phyloP scores from a whole-genome alignment of 257 asterid genomes.

The Schizonepeta tenuifolia region DNA sequence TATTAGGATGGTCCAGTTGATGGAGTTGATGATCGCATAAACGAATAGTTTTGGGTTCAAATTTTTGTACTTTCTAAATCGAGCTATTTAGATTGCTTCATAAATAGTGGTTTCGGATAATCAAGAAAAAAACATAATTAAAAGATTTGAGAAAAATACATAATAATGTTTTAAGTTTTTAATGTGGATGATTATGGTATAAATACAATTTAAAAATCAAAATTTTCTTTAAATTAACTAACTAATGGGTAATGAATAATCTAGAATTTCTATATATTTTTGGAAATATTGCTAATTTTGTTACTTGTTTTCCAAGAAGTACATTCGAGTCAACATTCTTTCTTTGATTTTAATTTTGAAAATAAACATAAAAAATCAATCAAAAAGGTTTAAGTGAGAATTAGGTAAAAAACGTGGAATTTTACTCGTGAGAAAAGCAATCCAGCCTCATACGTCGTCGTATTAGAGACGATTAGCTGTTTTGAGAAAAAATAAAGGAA shows the following conservation, averaged over 20 bases:
- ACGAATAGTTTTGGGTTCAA: no score
- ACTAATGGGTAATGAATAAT: no score
- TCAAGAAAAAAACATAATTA: not conserved
- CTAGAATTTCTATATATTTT: not conserved
- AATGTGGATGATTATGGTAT: not conserved
- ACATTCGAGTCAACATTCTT: conserved; percentile 2
- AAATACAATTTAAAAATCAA: no score
- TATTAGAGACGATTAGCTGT: conserved; percentile 11
- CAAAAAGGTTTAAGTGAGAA: not conserved
- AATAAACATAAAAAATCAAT: not conserved
- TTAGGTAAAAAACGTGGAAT: conserved; percentile 19
- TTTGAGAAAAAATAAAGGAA: not conserved
- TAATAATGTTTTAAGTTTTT: not conserved
- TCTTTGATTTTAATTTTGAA: not conserved
- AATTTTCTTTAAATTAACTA: no score
- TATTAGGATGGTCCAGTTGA: not conserved
- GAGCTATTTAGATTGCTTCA: not conserved
- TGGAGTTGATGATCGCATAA: not conserved
- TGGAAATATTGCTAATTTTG: not conserved
- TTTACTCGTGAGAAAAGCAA: not conserved
- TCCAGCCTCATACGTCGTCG: conserved; percentile 19
- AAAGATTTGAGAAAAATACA: not conserved
- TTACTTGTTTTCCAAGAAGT: not conserved
- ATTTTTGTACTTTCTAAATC: not conserved
- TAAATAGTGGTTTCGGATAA: not conserved